Conservation (phyloP, 2,329 filamentous ascomycete species). For the Helotiales sp. region DNA sequence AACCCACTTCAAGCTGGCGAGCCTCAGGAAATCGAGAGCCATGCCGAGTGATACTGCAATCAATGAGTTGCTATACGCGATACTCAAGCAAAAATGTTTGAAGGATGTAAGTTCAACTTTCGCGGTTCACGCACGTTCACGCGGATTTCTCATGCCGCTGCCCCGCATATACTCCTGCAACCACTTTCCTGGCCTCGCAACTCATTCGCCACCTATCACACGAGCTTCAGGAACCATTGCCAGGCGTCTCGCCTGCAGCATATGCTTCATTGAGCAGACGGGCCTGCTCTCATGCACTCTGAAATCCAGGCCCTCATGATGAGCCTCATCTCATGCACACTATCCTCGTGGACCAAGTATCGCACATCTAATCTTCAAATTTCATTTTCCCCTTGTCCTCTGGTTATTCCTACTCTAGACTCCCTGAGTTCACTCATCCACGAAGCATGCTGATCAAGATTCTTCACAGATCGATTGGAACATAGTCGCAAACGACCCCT, state of each 20-base stretch:
- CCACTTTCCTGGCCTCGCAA: background rate
- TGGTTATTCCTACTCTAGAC: background rate
- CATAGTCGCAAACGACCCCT: slow-evolving; percentile 44
- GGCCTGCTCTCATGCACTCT: no score
- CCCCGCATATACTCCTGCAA: background rate
- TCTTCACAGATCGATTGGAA: slow-evolving; percentile 51
- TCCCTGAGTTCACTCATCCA: no score
- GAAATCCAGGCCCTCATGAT: no score
- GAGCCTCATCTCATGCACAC: no score
- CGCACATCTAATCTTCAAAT: no score
- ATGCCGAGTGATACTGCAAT: slow-evolving; percentile 49
- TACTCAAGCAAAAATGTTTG: slow-evolving; percentile 54
- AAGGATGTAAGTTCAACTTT: slow-evolving; percentile 43
- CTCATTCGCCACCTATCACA: background rate
- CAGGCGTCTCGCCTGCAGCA: background rate
- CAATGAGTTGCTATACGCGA: slow-evolving; percentile 53
- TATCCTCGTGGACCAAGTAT: no score
- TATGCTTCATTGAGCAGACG: background rate
- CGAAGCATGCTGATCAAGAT: background rate
- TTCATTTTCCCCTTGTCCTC: no score
- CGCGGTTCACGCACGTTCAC: no score
- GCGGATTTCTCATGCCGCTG: background rate
- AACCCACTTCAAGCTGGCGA: slow-evolving; percentile 23
- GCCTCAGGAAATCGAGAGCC: slow-evolving; percentile 38
- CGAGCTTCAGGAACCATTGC: no score